These are phyloP conservation scores for Lojkania enalia DNA, from an alignment of 2,329 filamentous ascomycete genomes.

Conservation along the genomic window DNA sequence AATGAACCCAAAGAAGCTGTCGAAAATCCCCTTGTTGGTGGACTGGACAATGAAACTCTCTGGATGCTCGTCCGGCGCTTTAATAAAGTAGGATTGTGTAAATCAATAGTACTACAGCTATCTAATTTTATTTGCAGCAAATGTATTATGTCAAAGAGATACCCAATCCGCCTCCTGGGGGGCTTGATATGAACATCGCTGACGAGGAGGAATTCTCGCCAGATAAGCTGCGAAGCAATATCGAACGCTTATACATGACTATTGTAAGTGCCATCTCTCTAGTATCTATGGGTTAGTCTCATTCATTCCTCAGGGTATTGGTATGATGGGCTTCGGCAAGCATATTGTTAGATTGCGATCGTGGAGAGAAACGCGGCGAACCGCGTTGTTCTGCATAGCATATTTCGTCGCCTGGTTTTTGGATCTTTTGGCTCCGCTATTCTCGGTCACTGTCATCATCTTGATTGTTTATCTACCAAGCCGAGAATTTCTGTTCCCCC, in stretches of 20 bases:
- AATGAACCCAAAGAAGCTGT: slow-evolving; percentile 62
- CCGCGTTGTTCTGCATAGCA: slow-evolving; percentile 65
- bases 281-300: neutral
- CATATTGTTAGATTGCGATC: slow-evolving; percentile 77
- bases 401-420: slow-evolving; percentile 71
- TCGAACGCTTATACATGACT: slow-evolving; percentile 82
- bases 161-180: slow-evolving; percentile 61
- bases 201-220: slow-evolving; percentile 84
- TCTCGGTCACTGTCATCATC: slow-evolving; percentile 62
- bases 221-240: slow-evolving; percentile 75
- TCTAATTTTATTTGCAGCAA: slow-evolving; percentile 51
- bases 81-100: slow-evolving; percentile 65
- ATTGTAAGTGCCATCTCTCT: slow-evolving; percentile 50
- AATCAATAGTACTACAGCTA: slow-evolving; percentile 42
- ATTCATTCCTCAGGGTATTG: slow-evolving; percentile 52
- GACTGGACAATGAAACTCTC: slow-evolving; percentile 71
- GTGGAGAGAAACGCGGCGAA: slow-evolving; percentile 74
- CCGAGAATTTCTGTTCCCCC: slow-evolving; percentile 70
- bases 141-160: slow-evolving; percentile 73
- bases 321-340: slow-evolving; percentile 67
- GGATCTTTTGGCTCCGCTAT: slow-evolving; percentile 68
- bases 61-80: slow-evolving; percentile 74
- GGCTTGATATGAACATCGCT: slow-evolving; percentile 77
- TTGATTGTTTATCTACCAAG: slow-evolving; percentile 68
- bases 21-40: slow-evolving; percentile 64